Base-by-base conservation (phyloP, 2,329 filamentous ascomycete species). In the Parascedosporium putredinis region DNA sequence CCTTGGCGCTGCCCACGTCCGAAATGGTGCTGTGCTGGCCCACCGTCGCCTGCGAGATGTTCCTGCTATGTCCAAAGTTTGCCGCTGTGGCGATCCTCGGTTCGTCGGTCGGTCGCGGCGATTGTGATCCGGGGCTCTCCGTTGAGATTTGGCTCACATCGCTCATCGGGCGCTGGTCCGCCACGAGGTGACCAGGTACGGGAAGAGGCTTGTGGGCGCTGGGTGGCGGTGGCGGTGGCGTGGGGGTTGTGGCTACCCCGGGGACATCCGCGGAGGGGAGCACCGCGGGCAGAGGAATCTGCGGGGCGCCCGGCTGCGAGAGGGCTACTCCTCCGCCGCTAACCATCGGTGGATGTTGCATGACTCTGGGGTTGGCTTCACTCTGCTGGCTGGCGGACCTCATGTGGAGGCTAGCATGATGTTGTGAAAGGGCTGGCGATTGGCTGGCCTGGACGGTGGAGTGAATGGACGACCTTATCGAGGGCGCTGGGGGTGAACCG, bases 21-120 rank as follows among this genome's bases (percentile, higher is more conserved):
- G 54, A 50, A 16, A 47, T 51, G 20, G 50, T 44, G 38, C 54
- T 55, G n/a, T 54, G 47, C 24, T 20, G 53, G 44, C 51, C 51
- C 18, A 49, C 45, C 20, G 50, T 52, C 23, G 18, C 25, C 36
- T 49, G 47, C 25, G 47, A 49, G 12, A 42, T 20, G 23, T 40
- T 40, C 16, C 47, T 38, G 24, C 18, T 49, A 24, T 49, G 47
- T 14, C 47, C 24, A n/a, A n/a, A n/a, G n/a, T n/a, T n/a, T n/a
- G n/a, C n/a, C n/a, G n/a, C n/a, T n/a, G n/a, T n/a, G n/a, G n/a
- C n/a, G n/a, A n/a, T n/a, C n/a, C 33, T 23, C 20, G 22, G 20
- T 8, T 10, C 20, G 12, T 23, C 5, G 23, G 5, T 45, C 31
- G 20, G 34, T 25, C 9, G 27, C 12, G 33, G 33, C 31, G 22